Evolutionary conservation across 31 red algal genomes (phyloP).

Genomic region (Endocladia muricata): DNA sequence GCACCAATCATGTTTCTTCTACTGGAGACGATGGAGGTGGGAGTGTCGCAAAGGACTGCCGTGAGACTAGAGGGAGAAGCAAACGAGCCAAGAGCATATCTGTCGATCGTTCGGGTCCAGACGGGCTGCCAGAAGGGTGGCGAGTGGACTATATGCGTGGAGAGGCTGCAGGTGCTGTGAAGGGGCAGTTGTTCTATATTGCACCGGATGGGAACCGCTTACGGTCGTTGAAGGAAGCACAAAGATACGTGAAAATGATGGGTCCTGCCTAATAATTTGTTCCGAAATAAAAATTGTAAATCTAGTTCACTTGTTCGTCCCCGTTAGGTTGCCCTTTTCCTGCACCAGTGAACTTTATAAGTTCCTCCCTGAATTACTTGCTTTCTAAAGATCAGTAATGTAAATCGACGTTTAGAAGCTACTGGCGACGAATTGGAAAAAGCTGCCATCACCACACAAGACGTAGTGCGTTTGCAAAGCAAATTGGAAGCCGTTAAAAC

Average conservation of each 20-base stretch:
- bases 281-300: no score
- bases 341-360: no score
- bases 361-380: no score
- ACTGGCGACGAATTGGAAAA: not conserved
- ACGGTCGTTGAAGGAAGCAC: constrained; percentile 60
- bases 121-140: constrained; percentile 67
- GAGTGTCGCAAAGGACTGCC: not conserved
- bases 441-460: no score
- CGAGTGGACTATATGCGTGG: constrained; percentile 36
- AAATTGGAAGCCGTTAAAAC: no score
- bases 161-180: constrained; percentile 1
- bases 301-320: no score
- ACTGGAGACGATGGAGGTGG: not conserved
- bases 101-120: constrained; percentile 39
- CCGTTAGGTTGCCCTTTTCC: no score
- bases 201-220: constrained; percentile 63
- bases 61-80: constrained; percentile 13
- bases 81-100: constrained; percentile 5
- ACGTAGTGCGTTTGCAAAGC: no score
- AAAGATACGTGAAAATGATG: constrained; percentile 58
- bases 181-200: constrained; percentile 36
- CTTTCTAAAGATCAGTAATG: not conserved
- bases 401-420: not conserved
- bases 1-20: no score
- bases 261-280: no score